Base-by-base conservation (phyloP, 2,329 filamentous ascomycete species). In the Calonectria montana region DNA sequence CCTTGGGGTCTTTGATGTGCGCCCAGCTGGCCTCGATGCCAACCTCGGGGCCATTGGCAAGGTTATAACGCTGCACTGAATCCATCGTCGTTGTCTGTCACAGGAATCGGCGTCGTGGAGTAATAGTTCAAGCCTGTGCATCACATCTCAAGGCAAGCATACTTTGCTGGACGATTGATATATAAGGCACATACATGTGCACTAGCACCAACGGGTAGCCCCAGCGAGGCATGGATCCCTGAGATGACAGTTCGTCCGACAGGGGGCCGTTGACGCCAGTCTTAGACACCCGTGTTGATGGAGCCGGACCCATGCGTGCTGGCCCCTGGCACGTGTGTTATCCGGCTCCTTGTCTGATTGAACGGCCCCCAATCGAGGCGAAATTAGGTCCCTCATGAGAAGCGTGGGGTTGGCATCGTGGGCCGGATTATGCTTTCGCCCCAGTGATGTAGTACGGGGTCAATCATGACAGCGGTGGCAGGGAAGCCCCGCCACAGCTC, bases 1-100 rank as follows among this genome's bases (percentile, higher is more conserved):
- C 65, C 57, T 67, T 67, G 21, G 65, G 65, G 27, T 67, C 65
- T 15, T 67, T 67, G 27, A 61, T 48, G 53, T 67, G 39, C 16
- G 65, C 65, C 65, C 65, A 67, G 62, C 45, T 50, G 45, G 62
- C 62, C 15, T 65, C 62, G 35, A 53, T 35, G 31, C 62, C 62
- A 18, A 65, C 43, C 8, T 65, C 62, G 31, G 62, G 27, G 62
- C 31, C 62, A n/a, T 65, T 53, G 18, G 62, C 45, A 4, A 65
- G 45, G 45, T 21, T 65, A 47, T 65, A 65, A 13, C 62, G 37
- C 31, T 65, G 62, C 43, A 65, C 43, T n/a, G 62, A 21, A 39
- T 65, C 62, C 62, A 65, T 65, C 13, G 21, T 61, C 8, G 57
- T 45, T 21, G 35, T 25, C 25, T 59, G 35, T 21, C 23, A 25